Evolutionary conservation across 805 yeast genomes (phyloP).

Genomic region (Starmerella floricola): DNA sequence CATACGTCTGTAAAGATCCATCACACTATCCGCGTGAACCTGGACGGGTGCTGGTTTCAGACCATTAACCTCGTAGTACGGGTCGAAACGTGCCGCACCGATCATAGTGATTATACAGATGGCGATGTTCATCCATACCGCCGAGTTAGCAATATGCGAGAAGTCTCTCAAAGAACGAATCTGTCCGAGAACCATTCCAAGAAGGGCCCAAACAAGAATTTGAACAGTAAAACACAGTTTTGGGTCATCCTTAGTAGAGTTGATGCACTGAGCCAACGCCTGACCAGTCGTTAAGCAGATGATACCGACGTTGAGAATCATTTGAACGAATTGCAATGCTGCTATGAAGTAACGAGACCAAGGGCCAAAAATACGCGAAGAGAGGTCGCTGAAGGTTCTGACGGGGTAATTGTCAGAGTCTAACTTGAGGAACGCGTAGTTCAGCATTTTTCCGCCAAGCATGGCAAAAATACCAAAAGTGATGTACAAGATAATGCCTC

Average conservation of each 20-base stretch:
- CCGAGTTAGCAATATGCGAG: slow-evolving; percentile 35
- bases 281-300: slow-evolving; percentile 35
- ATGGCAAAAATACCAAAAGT: slow-evolving; percentile 35
- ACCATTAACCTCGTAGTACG: slow-evolving; percentile 1
- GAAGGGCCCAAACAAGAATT: slow-evolving; percentile 35
- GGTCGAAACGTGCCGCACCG: slow-evolving; percentile 26
- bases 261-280: slow-evolving; percentile 32
- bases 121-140: slow-evolving; percentile 38
- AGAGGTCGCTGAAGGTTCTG: slow-evolving; percentile 35
- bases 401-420: slow-evolving; percentile 37
- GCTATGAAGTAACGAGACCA: slow-evolving; percentile 29
- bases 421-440: slow-evolving; percentile 30
- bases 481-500: slow-evolving; percentile 35
- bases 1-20: slow-evolving; percentile 8
- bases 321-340: slow-evolving; percentile 33
- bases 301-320: slow-evolving; percentile 36
- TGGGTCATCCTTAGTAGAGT: slow-evolving; percentile 14
- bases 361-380: slow-evolving; percentile 32
- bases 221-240: slow-evolving; percentile 34
- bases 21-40: slow-evolving; percentile 2
- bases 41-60: not conserved
- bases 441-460: slow-evolving; percentile 33
- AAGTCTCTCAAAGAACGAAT: slow-evolving; percentile 32
- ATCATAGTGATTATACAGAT: slow-evolving; percentile 37
- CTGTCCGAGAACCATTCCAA: slow-evolving; percentile 37